These are phyloP conservation scores for Geosiphon pyriformis DNA, from an alignment of 192 early-diverging fungal genomes.

Conservation along the genomic window DNA sequence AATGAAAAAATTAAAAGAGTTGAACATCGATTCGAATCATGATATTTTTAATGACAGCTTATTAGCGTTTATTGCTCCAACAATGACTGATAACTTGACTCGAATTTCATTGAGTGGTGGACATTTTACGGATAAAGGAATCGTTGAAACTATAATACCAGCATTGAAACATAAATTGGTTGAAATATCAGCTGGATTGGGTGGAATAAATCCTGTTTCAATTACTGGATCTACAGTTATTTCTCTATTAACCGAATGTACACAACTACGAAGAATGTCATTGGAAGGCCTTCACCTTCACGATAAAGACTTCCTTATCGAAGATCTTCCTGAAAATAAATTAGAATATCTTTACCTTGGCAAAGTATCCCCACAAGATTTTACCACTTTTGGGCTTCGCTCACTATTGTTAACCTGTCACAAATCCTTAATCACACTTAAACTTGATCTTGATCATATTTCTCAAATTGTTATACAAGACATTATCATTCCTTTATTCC, in stretches of 20 bases:
- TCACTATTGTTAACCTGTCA: constrained; percentile 13
- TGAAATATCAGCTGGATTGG: constrained; percentile 6
- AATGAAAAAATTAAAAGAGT: constrained; percentile 4
- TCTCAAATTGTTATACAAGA: constrained; percentile 3
- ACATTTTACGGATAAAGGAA: constrained; percentile 22
- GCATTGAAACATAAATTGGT: constrained; percentile 3
- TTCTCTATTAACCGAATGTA: constrained; percentile 1
- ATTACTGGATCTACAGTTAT: constrained; percentile 6
- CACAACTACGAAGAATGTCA: constrained; percentile 7
- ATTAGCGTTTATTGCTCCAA: neutral
- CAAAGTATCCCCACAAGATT: constrained; percentile 7
- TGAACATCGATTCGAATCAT: constrained; percentile 20
- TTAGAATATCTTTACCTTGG: constrained; percentile 12
- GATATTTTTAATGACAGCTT: constrained; percentile 13
- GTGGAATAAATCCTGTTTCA: neutral
- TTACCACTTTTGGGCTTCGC: neutral
- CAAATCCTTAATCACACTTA: neutral
- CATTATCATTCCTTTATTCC: constrained; percentile 22
- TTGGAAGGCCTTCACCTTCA: constrained; percentile 6
- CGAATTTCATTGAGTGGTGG: constrained; percentile 8
- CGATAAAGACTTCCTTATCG: constrained; percentile 13
- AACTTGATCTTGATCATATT: constrained; percentile 16
- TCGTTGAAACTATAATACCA: constrained; percentile 13
- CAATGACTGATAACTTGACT: neutral
- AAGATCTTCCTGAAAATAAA: neutral